Evolutionary conservation across 805 yeast genomes (phyloP).

Genomic region (Saturnispora sekii): DNA sequence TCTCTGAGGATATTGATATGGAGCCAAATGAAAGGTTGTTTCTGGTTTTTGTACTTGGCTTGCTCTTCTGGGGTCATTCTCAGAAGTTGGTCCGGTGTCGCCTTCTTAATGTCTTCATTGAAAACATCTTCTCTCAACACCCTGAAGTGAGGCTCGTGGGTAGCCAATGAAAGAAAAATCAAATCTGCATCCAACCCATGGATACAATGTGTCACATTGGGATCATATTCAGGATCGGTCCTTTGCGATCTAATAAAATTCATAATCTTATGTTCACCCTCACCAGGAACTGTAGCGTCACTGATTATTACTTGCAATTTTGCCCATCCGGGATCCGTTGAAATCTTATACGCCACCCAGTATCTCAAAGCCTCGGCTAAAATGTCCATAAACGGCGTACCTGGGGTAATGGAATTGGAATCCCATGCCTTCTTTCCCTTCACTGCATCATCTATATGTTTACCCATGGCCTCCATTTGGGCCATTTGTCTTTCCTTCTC

Average conservation of each 20-base stretch:
- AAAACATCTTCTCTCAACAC: conserved; percentile 95
- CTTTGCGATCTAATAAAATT: conserved; percentile 87
- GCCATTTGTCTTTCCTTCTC: conserved; percentile 53
- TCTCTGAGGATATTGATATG: conserved; percentile 83
- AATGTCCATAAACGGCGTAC: conserved; percentile 95
- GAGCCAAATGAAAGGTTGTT: conserved; percentile 89
- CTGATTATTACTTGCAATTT: conserved; percentile 80
- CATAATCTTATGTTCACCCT: conserved; percentile 98
- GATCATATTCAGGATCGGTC: conserved; percentile 75
- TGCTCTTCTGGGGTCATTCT: conserved; percentile 54
- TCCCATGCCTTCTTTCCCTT: conserved; percentile 82
- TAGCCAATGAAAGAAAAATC: conserved; percentile 89
- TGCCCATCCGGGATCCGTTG: conserved; percentile 91
- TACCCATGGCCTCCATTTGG: conserved; percentile 58
- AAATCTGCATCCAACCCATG: conserved; percentile 98
- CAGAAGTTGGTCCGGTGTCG: conserved; percentile 35
- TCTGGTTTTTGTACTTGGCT: conserved; percentile 33
- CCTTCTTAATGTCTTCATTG: conserved; percentile 51
- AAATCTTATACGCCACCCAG: conserved; percentile 86
- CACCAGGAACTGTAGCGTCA: conserved; percentile 98
- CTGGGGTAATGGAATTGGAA: conserved; percentile 95
- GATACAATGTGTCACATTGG: conserved; percentile 91
- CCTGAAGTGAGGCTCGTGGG: conserved; percentile 95
- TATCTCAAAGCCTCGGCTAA: conserved; percentile 74
- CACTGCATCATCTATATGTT: conserved; percentile 64